phyloP scores from a whole-genome alignment of 2,329 filamentous ascomycete species.

The Paradendryphiella salina region DNA sequence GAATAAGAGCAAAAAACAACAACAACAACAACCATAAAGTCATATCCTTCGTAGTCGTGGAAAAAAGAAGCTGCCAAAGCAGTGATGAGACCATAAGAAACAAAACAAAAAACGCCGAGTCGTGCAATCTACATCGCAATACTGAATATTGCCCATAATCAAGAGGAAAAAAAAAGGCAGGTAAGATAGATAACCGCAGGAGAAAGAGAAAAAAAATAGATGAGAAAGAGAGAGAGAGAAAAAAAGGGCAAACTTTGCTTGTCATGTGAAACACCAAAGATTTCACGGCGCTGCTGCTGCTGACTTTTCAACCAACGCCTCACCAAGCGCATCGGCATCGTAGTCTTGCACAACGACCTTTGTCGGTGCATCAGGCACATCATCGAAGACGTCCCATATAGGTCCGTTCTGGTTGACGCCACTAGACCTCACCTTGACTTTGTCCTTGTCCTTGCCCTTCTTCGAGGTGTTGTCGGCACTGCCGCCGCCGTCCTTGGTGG shows the following conservation, averaged over 20 bases:
- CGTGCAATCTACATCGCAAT: constrained; percentile 3
- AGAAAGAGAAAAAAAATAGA: neutral
- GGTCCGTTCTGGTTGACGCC: constrained; percentile 48
- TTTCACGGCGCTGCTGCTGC: neutral
- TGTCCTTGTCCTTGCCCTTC: constrained; percentile 22
- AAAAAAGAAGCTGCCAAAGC: too few species aligned
- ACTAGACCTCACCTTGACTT: constrained; percentile 33
- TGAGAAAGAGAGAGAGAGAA: neutral
- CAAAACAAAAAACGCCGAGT: neutral
- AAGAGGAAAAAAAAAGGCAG: neutral
- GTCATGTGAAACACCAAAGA: too few species aligned
- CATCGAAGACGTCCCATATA: constrained; percentile 47
- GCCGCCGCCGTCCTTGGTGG: constrained; percentile 5
- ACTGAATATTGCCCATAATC: neutral
- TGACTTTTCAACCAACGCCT: constrained; percentile 31
- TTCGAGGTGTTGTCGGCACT: neutral
- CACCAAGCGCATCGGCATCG: constrained; percentile 45
- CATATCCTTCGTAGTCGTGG: too few species aligned
- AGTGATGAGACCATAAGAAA: neutral
- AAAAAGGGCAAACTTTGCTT: neutral
- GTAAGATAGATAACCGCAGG: neutral
- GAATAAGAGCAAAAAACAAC: too few species aligned
- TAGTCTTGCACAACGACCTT: constrained; percentile 44
- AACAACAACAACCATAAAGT: too few species aligned
- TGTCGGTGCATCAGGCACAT: constrained; percentile 38